These are phyloP conservation scores for Piedraia hortae DNA, from an alignment of 2,329 filamentous ascomycete genomes.

Conservation along the genomic window DNA sequence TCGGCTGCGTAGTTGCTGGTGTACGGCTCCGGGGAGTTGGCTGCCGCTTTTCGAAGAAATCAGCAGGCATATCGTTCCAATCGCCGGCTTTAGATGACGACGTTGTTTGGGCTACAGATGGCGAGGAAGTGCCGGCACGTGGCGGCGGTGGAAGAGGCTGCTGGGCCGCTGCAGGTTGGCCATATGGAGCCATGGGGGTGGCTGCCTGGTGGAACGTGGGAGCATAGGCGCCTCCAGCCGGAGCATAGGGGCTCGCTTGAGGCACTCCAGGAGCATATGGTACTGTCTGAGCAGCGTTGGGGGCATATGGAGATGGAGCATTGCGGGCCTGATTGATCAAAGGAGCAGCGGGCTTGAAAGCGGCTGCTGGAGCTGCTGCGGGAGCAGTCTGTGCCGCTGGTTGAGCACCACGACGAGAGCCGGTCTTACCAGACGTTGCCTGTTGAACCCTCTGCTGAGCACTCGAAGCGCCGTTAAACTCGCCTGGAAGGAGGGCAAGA, in stretches of 20 bases:
- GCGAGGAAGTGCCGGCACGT: conserved; percentile 38
- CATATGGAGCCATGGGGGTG: conserved; percentile 14
- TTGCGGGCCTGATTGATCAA: conserved; percentile 11
- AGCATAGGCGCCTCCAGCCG: conserved; percentile 12
- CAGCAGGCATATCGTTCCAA: conserved; percentile 89
- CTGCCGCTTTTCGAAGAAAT: conserved; percentile 36
- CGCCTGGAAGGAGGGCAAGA: conserved; percentile 54
- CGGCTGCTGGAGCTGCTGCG: conserved; percentile 3
- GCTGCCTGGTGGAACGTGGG: conserved; percentile 17
- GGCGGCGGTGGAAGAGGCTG: conserved; percentile 29
- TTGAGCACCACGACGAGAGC: conserved; percentile 16
- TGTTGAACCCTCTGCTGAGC: conserved; percentile 63
- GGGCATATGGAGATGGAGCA: conserved; percentile 14
- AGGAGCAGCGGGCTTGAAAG: conserved; percentile 16
- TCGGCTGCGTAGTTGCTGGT: conserved; percentile 32
- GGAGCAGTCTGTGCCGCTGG: conserved; percentile 14
- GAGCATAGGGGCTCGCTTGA: conserved; percentile 26
- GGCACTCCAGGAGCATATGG: conserved; percentile 7
- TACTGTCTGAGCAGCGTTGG: conserved; percentile 6
- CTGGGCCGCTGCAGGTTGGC: conserved; percentile 11
- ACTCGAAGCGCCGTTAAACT: conserved; percentile 66
- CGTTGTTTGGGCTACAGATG: conserved; percentile 34
- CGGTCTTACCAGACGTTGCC: conserved; percentile 32
- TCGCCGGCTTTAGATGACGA: conserved; percentile 44
- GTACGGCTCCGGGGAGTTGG: conserved; percentile 41